Conservation (phyloP, 139 green algal genomes). For the Chlorella sp. region DNA sequence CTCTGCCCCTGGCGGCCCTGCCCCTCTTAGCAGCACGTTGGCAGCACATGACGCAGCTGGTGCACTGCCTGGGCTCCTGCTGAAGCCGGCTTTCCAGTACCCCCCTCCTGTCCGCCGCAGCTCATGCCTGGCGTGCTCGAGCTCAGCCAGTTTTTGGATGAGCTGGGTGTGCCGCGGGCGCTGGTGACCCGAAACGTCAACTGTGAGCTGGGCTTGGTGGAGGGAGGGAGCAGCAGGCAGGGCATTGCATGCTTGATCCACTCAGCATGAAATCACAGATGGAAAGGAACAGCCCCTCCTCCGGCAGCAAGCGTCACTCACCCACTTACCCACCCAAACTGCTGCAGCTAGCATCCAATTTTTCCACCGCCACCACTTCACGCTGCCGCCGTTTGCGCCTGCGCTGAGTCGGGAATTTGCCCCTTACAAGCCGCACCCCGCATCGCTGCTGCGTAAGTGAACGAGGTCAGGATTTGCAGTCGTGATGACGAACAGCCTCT, state of each 20-base stretch:
- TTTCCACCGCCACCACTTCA: slow-evolving; percentile 68
- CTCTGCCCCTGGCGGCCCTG: no score
- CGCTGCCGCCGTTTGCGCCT: slow-evolving; percentile 69
- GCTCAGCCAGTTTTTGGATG: slow-evolving; percentile 71
- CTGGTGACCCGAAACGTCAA: slow-evolving; percentile 79
- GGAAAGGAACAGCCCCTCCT: no score
- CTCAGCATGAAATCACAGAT: no score
- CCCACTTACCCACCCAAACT: neutral
- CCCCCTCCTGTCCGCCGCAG: slow-evolving; percentile 6
- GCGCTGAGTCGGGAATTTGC: slow-evolving; percentile 74
- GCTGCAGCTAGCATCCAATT: slow-evolving; percentile 48
- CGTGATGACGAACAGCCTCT: no score
- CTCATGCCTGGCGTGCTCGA: slow-evolving; percentile 81
- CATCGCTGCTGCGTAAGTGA: slow-evolving; percentile 60
- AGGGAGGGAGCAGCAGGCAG: no score
- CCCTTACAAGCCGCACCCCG: slow-evolving; percentile 71
- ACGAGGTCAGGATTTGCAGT: no score
- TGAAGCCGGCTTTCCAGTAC: no score
- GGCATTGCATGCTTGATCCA: no score
- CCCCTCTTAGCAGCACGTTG: no score
- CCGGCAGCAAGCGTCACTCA: neutral
- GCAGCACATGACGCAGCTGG: no score
- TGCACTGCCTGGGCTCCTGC: no score
- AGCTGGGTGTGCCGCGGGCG: slow-evolving; percentile 54
- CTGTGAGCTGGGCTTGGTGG: neutral